A percentile compares a stretch with the other conserved stretches of the same genome.
Conservation (phyloP, 176 grass and related monocot genomes). For the Musa acuminata region DNA sequence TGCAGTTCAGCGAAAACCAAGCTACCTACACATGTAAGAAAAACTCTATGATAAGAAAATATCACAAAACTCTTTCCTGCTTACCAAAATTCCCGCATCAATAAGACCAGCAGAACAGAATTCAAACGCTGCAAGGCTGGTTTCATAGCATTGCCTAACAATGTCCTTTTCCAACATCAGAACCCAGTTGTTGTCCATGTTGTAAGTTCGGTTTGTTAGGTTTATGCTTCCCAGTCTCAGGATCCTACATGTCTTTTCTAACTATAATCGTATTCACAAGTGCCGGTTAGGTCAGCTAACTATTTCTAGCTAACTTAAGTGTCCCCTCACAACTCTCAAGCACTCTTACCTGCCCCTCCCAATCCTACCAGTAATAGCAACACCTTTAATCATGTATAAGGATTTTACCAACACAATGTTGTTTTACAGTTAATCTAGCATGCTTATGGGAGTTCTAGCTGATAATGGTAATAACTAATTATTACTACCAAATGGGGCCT, state of each 20-base stretch:
- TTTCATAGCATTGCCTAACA: not conserved
- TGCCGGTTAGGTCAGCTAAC: not conserved
- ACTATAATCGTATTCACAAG: no score
- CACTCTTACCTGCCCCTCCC: no score
- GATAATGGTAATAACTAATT: not conserved
- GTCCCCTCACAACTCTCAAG: not conserved
- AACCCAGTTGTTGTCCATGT: not conserved
- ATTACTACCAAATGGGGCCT: no score
- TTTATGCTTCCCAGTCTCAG: not conserved
- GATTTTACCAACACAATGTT: no score
- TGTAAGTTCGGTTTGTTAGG: not conserved
- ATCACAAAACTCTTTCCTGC: not conserved
- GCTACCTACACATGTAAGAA: not conserved
- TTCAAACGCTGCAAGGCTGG: not conserved
- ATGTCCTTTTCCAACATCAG: not conserved
- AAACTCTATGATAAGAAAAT: not conserved
- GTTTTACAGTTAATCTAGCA: not conserved
- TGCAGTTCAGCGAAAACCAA: no score
- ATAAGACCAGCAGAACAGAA: no score
- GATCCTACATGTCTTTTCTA: not conserved
- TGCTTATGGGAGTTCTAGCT: not conserved
- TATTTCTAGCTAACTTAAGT: not conserved
- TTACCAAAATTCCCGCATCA: no score
- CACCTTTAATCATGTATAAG: no score
- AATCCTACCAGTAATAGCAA: no score